Conservation (phyloP, 257 asterid species). For the Plantago major region DNA sequence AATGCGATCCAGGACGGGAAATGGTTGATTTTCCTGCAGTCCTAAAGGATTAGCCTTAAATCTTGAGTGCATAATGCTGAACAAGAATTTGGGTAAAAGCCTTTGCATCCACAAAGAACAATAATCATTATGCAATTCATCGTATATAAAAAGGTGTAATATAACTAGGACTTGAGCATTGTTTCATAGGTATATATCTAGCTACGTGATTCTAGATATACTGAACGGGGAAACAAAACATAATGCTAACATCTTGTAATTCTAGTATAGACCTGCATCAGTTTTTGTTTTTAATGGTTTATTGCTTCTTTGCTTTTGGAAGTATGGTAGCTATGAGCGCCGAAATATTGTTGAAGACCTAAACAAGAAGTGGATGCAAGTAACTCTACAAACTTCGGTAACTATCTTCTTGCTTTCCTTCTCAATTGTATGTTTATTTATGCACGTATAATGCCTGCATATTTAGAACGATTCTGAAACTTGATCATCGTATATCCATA, state of each 20-base stretch:
- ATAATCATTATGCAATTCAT: too few species aligned
- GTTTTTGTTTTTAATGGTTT: not conserved
- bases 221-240: too few species aligned
- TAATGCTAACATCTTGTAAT: not conserved
- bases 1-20: too few species aligned
- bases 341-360: conserved; percentile 65
- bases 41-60: too few species aligned
- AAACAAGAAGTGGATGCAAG: conserved; percentile 86
- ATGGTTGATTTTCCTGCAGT: too few species aligned
- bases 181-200: too few species aligned
- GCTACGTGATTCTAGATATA: too few species aligned
- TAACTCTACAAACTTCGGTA: conserved; percentile 64
- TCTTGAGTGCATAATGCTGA: too few species aligned
- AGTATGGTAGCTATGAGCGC: conserved; percentile 80
- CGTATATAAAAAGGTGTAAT: too few species aligned
- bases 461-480: not conserved
- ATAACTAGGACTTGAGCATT: too few species aligned
- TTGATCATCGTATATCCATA: conserved; percentile 14
- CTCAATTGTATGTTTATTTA: not conserved
- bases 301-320: conserved; percentile 6
- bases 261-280: not conserved
- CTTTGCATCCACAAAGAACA: too few species aligned
- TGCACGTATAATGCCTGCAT: not conserved
- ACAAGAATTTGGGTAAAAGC: too few species aligned
- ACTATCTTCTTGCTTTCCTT: conserved; percentile 13